Evolutionary conservation across 2,329 filamentous ascomycete genomes (phyloP).

Genomic region (Cordyceps cateniannulata): DNA sequence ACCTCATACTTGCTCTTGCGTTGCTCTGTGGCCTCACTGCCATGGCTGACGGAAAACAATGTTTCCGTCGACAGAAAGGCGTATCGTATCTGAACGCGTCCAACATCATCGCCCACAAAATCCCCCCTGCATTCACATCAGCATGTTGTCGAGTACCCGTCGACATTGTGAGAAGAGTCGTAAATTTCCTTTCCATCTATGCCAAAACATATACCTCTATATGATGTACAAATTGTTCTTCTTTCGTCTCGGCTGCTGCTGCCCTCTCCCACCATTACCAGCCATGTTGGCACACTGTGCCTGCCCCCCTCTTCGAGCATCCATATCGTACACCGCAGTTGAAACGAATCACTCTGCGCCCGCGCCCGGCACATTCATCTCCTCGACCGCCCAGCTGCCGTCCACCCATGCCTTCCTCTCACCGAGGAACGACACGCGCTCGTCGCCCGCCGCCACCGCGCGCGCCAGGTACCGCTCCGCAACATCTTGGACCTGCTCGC

Average conservation of each 20-base stretch:
- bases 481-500: slow-evolving; percentile 69
- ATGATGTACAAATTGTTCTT: slow-evolving; percentile 4
- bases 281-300: not conserved
- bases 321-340: not conserved
- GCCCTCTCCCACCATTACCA: no score
- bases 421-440: slow-evolving; percentile 69
- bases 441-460: slow-evolving; percentile 50
- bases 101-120: not conserved
- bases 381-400: slow-evolving; percentile 64
- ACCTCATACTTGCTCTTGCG: slow-evolving; percentile 45
- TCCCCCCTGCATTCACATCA: slow-evolving; percentile 4
- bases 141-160: slow-evolving; percentile 20
- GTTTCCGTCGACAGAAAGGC: slow-evolving; percentile 40
- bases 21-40: slow-evolving; percentile 53
- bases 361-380: slow-evolving; percentile 56
- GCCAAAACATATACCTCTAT: slow-evolving; percentile 1
- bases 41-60: slow-evolving; percentile 30
- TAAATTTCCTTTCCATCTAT: slow-evolving; percentile 10
- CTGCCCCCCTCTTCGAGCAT: no score
- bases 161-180: slow-evolving; percentile 11
- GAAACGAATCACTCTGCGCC: slow-evolving; percentile 26
- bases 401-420: slow-evolving; percentile 77
- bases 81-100: slow-evolving; percentile 60
- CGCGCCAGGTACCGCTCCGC: slow-evolving; percentile 79
- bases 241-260: not conserved